Base-by-base conservation (phyloP, 2,329 filamentous ascomycete genomes). In the Pestalotiopsis sp. region DNA sequence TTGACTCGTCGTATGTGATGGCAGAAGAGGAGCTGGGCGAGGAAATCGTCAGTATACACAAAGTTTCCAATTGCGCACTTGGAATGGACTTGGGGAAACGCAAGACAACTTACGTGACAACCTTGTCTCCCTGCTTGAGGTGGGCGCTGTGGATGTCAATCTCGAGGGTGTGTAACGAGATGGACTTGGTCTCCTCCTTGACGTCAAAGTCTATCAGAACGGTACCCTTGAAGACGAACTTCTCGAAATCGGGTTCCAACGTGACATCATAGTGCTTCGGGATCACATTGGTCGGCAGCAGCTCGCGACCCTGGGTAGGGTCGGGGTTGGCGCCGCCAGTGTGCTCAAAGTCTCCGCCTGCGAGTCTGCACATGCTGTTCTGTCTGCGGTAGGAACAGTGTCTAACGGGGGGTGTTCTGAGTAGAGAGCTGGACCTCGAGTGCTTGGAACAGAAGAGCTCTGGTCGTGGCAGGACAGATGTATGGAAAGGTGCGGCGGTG, bases 181-280 rank as follows among this genome's bases (percentile, higher is more conserved):
- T 92, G 63, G 92, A 94, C 75, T 86, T 93, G 73, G 93, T 88
- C 78, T 97, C 93, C 78, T 97, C 90, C 70, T 89, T 87, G 52
- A 98, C 93, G 75, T 97, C 93, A 70, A 98, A 88, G 77, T 97
- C 93, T 77, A 98, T 95, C 68, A 90, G 82, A 66, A 97, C 94
- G 12, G 87, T 91, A 73, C 95, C 95, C 69, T 95, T 88, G 79
- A 95, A 98, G 72, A 90, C 94, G 81, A 96, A 94, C 72, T 92
- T 94, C 75, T 92, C 87, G 75, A 98, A 93, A 83, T 98, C 90
- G 67, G 95, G 94, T 83, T 98, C 96, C 71, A 98, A 86, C 1
- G 93, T 96, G 75, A 98, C 83, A 80, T 97, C 90, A 82, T 98
- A 98, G 83, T 98, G 94, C 52, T 87, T 83, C n/a, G 95, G 95